Evolutionary conservation across 2,329 filamentous ascomycete genomes (phyloP).

Genomic region (Xylaria hypoxylon): DNA sequence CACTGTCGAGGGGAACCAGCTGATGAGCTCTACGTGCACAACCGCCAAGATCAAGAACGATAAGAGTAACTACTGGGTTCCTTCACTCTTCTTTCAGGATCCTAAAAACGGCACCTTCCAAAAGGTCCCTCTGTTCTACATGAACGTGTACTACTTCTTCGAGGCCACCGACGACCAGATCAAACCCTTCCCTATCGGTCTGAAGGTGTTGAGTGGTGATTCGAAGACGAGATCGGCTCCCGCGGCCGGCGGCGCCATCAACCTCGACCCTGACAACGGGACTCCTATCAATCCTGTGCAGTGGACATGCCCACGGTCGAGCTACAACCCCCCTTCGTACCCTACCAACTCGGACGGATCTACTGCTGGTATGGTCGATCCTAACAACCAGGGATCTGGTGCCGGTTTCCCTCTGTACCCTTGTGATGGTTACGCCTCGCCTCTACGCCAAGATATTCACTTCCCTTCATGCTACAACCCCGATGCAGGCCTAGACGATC

Average conservation of each 20-base stretch:
- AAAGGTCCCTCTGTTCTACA: slow-evolving; percentile 76
- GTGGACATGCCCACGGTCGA: slow-evolving; percentile 69
- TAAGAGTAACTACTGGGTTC: slow-evolving; percentile 82
- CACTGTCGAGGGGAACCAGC: slow-evolving; percentile 69
- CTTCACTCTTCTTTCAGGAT: slow-evolving; percentile 75
- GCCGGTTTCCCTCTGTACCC: slow-evolving; percentile 76
- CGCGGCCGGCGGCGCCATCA: slow-evolving; percentile 60
- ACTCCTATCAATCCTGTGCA: slow-evolving; percentile 63
- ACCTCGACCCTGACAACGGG: slow-evolving; percentile 65
- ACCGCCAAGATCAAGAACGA: slow-evolving; percentile 76
- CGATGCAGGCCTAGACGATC: slow-evolving; percentile 67
- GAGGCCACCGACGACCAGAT: slow-evolving; percentile 73
- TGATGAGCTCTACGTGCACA: slow-evolving; percentile 73
- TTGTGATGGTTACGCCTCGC: slow-evolving; percentile 72
- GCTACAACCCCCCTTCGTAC: slow-evolving; percentile 64
- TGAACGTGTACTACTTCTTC: slow-evolving; percentile 83
- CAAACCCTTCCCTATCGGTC: slow-evolving; percentile 75
- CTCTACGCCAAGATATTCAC: slow-evolving; percentile 74
- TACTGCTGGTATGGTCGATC: slow-evolving; percentile 66
- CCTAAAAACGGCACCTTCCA: slow-evolving; percentile 72
- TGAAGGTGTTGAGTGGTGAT: slow-evolving; percentile 79
- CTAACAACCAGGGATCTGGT: slow-evolving; percentile 66
- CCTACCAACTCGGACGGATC: slow-evolving; percentile 66
- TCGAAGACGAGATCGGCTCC: slow-evolving; percentile 68
- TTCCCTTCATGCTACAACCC: slow-evolving; percentile 82